Base-by-base conservation (phyloP, 495 filamentous ascomycete species). In the Opeltia flavorubescens region DNA sequence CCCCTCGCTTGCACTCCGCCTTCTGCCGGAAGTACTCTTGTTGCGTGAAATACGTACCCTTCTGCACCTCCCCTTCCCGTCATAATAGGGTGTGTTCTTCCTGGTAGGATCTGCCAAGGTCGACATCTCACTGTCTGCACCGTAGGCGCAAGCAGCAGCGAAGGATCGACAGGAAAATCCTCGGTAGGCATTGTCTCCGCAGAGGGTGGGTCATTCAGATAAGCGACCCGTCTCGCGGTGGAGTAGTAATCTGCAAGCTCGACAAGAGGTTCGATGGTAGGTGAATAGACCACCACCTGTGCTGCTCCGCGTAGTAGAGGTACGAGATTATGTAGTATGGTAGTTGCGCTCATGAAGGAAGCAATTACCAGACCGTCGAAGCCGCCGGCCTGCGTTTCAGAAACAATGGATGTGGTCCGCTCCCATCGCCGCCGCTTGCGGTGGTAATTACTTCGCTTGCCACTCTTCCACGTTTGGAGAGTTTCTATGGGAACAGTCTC, bases 71-170 rank as follows among this genome's bases (percentile, higher is more conserved):
- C 91, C 18, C 76, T 72, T 41, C 76, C 74, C 35, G 84, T 91
- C 91, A 98, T 98, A 29, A 89, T 55, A 15, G 91, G 91, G 65
- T 98, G 91, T 46, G 91, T 95, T 40, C 91, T 69, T 3, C 88
- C 86, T 0, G 91, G 93, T 25, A 96, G 64, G 1, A 94, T 88
- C 67, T 98, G 91, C 83, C 84, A 96, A 25, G 71, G 67, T 43
- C 84, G 73, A 15, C 79, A 76, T 11, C 83, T 71, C 11, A 76
- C 78, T 6, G 78, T 86, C 59, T 96, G 86, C 42, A 98, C 67
- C 29, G 75, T 79, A 8, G 86, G 79, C 1, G 80, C 83, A 9
- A 96, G 71, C 13, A 98, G 51, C 21, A 91, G 62, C 8, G 84
- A 82, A 5, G 91, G 91, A 53, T 96, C 84, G 5, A 94, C 58